phyloP scores from a whole-genome alignment of 2,329 filamentous ascomycete species.

The Alternaria sp. region DNA sequence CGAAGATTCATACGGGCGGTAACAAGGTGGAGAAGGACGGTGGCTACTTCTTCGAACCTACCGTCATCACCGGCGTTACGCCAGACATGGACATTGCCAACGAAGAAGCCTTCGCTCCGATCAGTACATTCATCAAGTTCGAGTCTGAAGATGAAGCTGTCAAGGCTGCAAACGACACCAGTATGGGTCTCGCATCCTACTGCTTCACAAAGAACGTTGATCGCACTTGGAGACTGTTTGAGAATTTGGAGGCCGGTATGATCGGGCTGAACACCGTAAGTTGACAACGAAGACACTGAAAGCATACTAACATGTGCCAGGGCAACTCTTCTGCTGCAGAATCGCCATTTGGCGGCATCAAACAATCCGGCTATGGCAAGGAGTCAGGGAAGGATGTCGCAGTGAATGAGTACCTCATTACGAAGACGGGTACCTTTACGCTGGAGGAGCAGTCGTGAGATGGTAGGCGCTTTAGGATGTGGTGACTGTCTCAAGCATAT shows the following conservation, averaged over 20 bases:
- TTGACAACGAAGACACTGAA: neutral
- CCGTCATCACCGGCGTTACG: conserved; percentile 66
- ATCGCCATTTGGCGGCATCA: conserved; percentile 71
- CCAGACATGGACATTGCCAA: conserved; percentile 62
- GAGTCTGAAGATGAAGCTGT: conserved; percentile 71
- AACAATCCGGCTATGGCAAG: conserved; percentile 72
- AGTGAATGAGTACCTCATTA: conserved; percentile 66
- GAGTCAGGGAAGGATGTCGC: conserved; percentile 71
- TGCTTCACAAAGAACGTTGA: conserved; percentile 73
- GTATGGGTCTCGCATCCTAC: conserved; percentile 70
- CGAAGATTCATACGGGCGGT: conserved; percentile 68
- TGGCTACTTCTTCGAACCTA: conserved; percentile 75
- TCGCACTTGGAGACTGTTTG: conserved; percentile 68
- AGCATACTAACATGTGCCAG: conserved; percentile 22
- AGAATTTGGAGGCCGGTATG: conserved; percentile 73
- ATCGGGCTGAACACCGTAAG: conserved; percentile 68
- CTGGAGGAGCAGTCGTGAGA: conserved; percentile 50
- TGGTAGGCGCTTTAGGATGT: neutral
- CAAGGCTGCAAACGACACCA: conserved; percentile 64
- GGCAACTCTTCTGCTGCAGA: conserved; percentile 71
- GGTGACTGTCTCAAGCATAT: neutral
- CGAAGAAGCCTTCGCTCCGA: conserved; percentile 71
- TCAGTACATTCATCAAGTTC: conserved; percentile 69
- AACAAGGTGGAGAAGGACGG: conserved; percentile 54
- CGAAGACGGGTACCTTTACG: conserved; percentile 70